Conservation (phyloP, 495 filamentous ascomycete genomes). For the Hypoxylon trugodes region DNA sequence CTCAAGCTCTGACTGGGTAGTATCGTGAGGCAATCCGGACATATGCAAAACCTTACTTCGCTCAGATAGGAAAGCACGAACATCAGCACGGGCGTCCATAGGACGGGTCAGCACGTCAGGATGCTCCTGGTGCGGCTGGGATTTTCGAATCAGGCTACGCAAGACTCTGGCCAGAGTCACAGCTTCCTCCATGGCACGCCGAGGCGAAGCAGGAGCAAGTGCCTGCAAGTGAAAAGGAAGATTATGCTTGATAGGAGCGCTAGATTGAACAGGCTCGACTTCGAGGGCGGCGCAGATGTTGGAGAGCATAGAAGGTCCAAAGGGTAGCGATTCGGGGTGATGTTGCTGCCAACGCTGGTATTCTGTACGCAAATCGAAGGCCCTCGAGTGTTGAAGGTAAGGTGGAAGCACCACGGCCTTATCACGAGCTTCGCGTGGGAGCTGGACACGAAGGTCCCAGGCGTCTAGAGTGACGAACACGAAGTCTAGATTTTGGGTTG, state of each 20-base stretch:
- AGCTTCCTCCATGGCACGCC: slow-evolving; percentile 96
- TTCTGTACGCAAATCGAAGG: slow-evolving; percentile 95
- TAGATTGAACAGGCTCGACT: slow-evolving; percentile 94
- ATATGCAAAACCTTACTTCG: slow-evolving; percentile 98
- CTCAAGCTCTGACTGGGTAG: slow-evolving; percentile 96
- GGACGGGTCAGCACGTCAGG: slow-evolving; percentile 92
- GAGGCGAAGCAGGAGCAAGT: slow-evolving; percentile 93
- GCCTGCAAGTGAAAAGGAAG: slow-evolving; percentile 97
- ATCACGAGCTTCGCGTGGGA: slow-evolving; percentile 95
- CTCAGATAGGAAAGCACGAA: slow-evolving; percentile 93
- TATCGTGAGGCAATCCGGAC: slow-evolving; percentile 96
- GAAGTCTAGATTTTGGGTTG: slow-evolving; percentile 87
- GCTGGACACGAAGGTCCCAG: slow-evolving; percentile 97
- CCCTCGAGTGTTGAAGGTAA: slow-evolving; percentile 95
- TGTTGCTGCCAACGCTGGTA: slow-evolving; percentile 98
- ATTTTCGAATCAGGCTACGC: slow-evolving; percentile 91
- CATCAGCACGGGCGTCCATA: slow-evolving; percentile 96
- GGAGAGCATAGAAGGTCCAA: slow-evolving; percentile 90
- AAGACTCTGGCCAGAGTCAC: slow-evolving; percentile 93
- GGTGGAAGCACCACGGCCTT: slow-evolving; percentile 97
- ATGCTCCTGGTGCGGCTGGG: slow-evolving; percentile 90
- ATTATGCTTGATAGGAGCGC: slow-evolving; percentile 98
- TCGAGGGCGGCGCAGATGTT: slow-evolving; percentile 97
- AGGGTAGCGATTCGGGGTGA: slow-evolving; percentile 95
- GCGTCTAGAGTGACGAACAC: slow-evolving; percentile 98